Percentiles rank a stretch among this genome's conserved stretches.
phyloP scores from a whole-genome alignment of 140 eudicot species.

The Senecio squalidus region DNA sequence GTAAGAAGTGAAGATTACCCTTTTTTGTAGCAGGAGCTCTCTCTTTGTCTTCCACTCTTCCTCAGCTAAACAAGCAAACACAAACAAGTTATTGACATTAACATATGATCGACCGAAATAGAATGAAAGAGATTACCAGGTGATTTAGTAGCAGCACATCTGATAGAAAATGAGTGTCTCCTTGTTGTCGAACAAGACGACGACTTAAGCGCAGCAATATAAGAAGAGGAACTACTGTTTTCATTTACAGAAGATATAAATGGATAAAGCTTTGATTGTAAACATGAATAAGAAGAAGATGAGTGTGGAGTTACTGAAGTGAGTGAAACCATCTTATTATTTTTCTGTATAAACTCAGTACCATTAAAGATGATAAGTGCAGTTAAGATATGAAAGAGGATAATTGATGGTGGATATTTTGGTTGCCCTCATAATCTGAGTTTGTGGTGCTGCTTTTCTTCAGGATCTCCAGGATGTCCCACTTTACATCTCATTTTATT shows the following conservation, averaged over 20 bases:
- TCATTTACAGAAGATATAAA: conserved; percentile 28
- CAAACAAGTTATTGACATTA: neutral
- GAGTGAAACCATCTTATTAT: conserved; percentile 46
- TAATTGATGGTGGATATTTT: conserved; percentile 52
- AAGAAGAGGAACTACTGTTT: conserved; percentile 28
- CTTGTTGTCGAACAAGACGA: conserved; percentile 21
- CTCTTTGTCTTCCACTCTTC: conserved; percentile 89
- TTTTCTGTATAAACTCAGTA: neutral
- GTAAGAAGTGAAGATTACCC: conserved; percentile 53
- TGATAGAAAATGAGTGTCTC: conserved; percentile 28
- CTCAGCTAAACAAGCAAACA: conserved; percentile 58
- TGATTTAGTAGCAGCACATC: conserved; percentile 80
- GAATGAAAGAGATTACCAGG: conserved; percentile 52
- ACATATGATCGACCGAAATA: neutral
- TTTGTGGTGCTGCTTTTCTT: conserved; percentile 62
- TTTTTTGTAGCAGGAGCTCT: conserved; percentile 62
- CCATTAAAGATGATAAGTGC: conserved; percentile 14
- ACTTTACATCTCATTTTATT: conserved; percentile 16
- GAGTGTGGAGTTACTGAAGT: conserved; percentile 59
- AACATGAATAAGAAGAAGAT: conserved; percentile 49
- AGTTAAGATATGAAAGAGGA: conserved; percentile 9
- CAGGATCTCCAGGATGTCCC: conserved; percentile 31
- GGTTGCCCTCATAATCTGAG: conserved; percentile 46
- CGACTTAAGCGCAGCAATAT: conserved; percentile 22
- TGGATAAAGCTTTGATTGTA: conserved; percentile 33